Evolutionary conservation across 495 filamentous ascomycete species (phyloP), one percentile per base, ranked within the genome.

Genomic region (Amphirosellinia nigrospora): DNA sequence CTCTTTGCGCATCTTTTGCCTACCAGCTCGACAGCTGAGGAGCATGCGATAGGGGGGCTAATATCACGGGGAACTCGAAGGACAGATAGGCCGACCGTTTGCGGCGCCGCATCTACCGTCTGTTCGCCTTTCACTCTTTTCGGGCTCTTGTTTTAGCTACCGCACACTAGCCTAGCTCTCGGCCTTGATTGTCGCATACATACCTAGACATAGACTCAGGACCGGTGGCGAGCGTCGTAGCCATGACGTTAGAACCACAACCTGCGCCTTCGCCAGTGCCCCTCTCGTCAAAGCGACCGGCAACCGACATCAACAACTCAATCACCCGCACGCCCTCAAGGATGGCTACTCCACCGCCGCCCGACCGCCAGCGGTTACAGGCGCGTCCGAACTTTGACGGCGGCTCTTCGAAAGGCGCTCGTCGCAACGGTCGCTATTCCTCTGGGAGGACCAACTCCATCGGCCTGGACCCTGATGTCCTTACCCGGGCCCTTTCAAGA

Each of bases 211-310:
- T 0, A 69, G 21, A 13, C 10, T 45, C 36, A 16, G 15, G 3
- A 34, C 13, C 55, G 13, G 55, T 26, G 23, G 46, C 34, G 39
- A 41, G 28, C 21, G 32, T 63, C 30, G 15, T 8, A 45, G 67
- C 41, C 41, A 84, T 84, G 82, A 80, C 79, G 46, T 72, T 81
- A 61, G 78, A 77, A 64, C 70, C 80, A 61, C 75, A 82, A 64
- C 46, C 64, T 38, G 66, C 74, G 19, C 71, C 69, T 56, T 70
- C 72, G 46, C 73, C 70, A 55, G 64, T 76, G 56, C 75, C 74
- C 28, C 72, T 78, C 10, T 69, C 77, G 2, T 69, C 79, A 59
- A 84, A 84, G 70, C 76, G 82, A 70, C 71, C 80, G 19, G 76
- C 79, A 8, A 66, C 70, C 59, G 81, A 82, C 32, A 67, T 71